phyloP scores from a whole-genome alignment of 225 moss, liverwort and hornwort species.

The Physcomitrium patens region DNA sequence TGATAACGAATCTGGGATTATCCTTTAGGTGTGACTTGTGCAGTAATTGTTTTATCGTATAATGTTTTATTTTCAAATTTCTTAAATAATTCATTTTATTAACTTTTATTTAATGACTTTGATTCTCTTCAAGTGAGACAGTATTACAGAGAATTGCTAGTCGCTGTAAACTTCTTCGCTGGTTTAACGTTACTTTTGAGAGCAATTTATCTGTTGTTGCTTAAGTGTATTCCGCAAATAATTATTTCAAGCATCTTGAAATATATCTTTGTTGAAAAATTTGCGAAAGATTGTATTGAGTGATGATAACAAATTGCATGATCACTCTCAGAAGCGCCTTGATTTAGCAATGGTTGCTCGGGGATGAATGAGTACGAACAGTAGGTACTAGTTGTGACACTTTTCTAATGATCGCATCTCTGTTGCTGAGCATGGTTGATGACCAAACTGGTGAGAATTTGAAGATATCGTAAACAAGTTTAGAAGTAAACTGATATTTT shows the following conservation, averaged over 20 bases:
- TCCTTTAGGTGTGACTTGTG: too few species aligned
- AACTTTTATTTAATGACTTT: too few species aligned
- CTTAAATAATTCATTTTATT: too few species aligned
- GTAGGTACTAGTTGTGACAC: neutral
- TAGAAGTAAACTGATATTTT: neutral
- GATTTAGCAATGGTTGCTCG: neutral
- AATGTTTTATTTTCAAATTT: too few species aligned
- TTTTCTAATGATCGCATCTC: neutral
- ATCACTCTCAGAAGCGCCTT: neutral
- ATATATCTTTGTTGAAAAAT: neutral
- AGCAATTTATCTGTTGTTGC: neutral
- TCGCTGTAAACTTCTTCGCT: too few species aligned
- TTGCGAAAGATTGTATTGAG: neutral
- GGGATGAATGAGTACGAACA: neutral
- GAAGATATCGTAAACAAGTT: too few species aligned
- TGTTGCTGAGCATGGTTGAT: neutral
- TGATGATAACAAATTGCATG: neutral
- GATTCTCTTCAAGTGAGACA: too few species aligned
- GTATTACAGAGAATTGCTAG: too few species aligned
- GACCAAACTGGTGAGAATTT: neutral
- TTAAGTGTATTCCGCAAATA: neutral
- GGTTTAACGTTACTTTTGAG: neutral
- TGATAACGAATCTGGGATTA: too few species aligned
- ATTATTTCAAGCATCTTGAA: slow-evolving; percentile 5
- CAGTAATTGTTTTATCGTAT: too few species aligned